Evolutionary conservation across 495 filamentous ascomycete species (phyloP).

Genomic region (Parmelia sp.): DNA sequence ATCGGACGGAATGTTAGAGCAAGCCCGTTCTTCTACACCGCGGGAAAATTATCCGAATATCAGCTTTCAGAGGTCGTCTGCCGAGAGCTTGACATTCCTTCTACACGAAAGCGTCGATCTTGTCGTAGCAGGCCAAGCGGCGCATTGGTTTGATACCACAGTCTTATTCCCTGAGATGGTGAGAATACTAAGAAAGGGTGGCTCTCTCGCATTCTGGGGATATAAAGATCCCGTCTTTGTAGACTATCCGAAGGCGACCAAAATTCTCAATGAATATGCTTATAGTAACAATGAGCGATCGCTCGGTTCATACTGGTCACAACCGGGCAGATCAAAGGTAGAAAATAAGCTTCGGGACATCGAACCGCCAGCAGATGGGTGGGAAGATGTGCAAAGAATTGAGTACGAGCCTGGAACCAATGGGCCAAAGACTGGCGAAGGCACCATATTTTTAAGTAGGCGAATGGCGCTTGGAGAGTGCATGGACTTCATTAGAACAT

Average conservation of each 20-base stretch:
- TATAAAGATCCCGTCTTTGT: constrained; percentile 55
- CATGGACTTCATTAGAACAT: constrained; percentile 52
- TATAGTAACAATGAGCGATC: constrained; percentile 22
- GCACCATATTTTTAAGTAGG: constrained; percentile 45
- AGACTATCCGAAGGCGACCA: constrained; percentile 42
- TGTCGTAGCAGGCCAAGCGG: constrained; percentile 54
- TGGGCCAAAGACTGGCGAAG: constrained; percentile 34
- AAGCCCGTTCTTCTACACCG: neutral
- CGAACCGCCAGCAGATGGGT: constrained; percentile 43
- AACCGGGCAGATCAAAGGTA: constrained; percentile 51
- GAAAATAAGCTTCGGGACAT: constrained; percentile 43
- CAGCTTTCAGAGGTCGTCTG: constrained; percentile 38
- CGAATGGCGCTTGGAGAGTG: constrained; percentile 47
- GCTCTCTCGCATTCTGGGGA: constrained; percentile 54
- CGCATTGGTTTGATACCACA: constrained; percentile 58
- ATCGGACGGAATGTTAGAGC: neutral
- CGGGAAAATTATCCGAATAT: constrained; percentile 37
- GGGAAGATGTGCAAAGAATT: constrained; percentile 45
- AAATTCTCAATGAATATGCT: constrained; percentile 34
- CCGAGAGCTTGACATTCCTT: constrained; percentile 48
- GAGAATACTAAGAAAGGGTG: constrained; percentile 39
- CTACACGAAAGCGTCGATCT: constrained; percentile 46
- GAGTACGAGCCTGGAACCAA: constrained; percentile 50
- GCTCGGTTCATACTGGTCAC: constrained; percentile 53
- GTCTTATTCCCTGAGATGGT: constrained; percentile 49